These are phyloP conservation scores for Rhododendron mucronatum DNA, from an alignment of 148 eudicot species.

Conservation along the genomic window DNA sequence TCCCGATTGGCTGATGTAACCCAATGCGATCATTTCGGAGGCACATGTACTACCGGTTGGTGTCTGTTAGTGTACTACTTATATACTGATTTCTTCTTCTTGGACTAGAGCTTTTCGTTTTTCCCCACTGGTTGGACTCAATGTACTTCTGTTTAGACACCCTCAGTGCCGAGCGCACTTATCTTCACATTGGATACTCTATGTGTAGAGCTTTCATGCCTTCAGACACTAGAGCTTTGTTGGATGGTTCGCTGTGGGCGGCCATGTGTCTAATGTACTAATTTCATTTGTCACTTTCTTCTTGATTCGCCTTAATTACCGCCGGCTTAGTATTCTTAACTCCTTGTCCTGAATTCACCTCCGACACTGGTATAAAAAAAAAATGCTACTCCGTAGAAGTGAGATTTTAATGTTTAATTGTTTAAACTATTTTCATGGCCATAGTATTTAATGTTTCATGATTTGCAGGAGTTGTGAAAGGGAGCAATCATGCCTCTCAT, in stretches of 20 bases:
- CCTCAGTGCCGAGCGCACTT: too few relatives aligned
- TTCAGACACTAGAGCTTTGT: too few relatives aligned
- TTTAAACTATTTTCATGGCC: not conserved
- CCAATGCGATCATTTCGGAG: not conserved
- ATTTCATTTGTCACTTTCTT: not conserved
- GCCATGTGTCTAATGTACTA: too few relatives aligned
- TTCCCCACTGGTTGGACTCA: too few relatives aligned
- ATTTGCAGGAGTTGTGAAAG: conserved; percentile 5
- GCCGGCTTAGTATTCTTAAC: not conserved
- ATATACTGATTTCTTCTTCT: too few relatives aligned
- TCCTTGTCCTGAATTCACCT: not conserved
- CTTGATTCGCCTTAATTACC: not conserved
- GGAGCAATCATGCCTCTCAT: not conserved
- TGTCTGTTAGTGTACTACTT: not conserved
- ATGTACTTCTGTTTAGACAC: too few relatives aligned
- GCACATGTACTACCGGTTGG: not conserved
- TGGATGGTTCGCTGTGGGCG: too few relatives aligned
- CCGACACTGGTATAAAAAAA: not conserved
- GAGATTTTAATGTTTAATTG: not conserved
- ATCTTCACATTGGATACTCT: too few relatives aligned
- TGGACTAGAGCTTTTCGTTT: too few relatives aligned
- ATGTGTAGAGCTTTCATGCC: too few relatives aligned
- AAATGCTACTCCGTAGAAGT: not conserved
- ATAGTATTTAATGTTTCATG: not conserved
- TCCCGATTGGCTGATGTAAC: not conserved